Conservation (phyloP, 805 yeast species). For the Cyberlindnera maritima region DNA sequence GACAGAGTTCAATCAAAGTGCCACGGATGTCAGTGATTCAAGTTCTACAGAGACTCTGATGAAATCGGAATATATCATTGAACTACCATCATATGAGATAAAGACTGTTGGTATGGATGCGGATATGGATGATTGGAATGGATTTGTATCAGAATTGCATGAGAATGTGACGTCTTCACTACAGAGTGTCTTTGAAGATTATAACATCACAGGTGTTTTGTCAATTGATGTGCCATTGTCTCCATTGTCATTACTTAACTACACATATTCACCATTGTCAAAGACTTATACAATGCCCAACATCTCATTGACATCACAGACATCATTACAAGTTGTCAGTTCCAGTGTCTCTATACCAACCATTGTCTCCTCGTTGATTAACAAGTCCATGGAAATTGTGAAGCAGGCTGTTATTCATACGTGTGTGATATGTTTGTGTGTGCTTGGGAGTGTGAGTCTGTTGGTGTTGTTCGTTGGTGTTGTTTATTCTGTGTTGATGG, state of each 20-base stretch:
- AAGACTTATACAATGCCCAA: not conserved
- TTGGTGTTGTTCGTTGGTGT: slow-evolving; percentile 9
- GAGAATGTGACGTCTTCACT: slow-evolving; percentile 1
- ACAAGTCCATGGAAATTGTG: not conserved
- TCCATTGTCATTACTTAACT: not conserved
- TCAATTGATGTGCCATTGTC: not conserved
- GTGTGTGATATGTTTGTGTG: not conserved
- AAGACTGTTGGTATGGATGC: not conserved
- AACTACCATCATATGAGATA: not conserved
- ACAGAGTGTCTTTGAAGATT: not conserved
- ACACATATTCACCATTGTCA: not conserved
- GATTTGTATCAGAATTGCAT: not conserved
- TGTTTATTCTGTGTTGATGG: slow-evolving; percentile 10
- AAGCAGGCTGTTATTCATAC: not conserved
- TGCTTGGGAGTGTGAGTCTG: slow-evolving; percentile 2
- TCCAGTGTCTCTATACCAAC: not conserved
- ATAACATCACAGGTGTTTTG: slow-evolving; percentile 8
- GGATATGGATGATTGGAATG: not conserved
- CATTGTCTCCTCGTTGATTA: not conserved
- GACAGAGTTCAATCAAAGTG: too few relatives aligned
- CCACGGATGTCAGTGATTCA: not conserved
- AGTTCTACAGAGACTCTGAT: not conserved
- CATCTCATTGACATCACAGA: not conserved
- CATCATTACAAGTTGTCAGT: slow-evolving; percentile 1
- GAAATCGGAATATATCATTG: not conserved